phyloP scores from a whole-genome alignment of 202 grass and related monocot genomes.

The Dendrocalamus latiflorus region DNA sequence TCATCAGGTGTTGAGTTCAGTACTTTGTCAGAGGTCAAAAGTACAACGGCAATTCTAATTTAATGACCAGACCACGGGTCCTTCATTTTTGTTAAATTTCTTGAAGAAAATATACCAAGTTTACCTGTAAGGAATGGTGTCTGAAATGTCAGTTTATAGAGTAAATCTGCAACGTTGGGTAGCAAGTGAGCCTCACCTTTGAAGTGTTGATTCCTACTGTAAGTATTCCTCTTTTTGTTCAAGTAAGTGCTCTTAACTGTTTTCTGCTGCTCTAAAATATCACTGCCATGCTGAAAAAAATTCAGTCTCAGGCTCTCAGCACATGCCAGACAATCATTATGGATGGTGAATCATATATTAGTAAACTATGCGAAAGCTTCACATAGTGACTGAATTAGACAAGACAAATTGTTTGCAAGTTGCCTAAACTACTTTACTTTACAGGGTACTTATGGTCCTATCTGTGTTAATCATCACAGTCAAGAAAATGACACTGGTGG shows the following conservation, averaged over 20 bases:
- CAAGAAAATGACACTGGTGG: conserved; percentile 31
- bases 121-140: not conserved
- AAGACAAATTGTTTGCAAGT: conserved; percentile 13
- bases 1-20: no score
- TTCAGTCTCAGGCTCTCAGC: not conserved
- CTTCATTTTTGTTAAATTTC: not conserved
- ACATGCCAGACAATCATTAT: not conserved
- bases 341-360: not conserved
- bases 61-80: no score
- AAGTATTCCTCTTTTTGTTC: not conserved
- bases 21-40: no score
- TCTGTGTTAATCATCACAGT: conserved; percentile 23
- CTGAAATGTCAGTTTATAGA: not conserved
- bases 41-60: no score
- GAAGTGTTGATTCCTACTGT: not conserved
- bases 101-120: not conserved
- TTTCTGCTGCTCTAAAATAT: no score
- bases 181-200: not conserved
- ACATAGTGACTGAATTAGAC: not conserved
- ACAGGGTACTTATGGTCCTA: conserved; percentile 10
- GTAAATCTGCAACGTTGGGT: not conserved
- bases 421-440: conserved; percentile 30
- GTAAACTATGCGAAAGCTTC: no score
- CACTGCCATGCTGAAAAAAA: not conserved
- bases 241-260: no score